Evolutionary conservation across 2,329 filamentous ascomycete species (phyloP).

Genomic region (Hypoxylon rubiginosum): DNA sequence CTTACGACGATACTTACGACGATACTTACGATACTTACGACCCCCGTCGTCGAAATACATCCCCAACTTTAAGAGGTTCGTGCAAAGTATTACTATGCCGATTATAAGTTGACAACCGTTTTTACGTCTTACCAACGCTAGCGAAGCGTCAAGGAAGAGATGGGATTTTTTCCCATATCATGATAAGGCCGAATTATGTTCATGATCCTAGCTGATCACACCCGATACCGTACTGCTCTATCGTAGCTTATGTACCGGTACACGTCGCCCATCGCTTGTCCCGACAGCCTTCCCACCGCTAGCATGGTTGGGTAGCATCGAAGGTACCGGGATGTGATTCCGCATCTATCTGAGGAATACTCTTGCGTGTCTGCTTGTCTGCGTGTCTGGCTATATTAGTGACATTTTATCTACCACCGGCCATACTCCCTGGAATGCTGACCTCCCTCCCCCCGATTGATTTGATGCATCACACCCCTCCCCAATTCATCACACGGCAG

Average conservation of each 20-base stretch:
- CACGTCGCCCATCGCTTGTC: conserved; percentile 19
- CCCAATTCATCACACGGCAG: conserved; percentile 41
- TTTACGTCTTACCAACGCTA: conserved; percentile 7
- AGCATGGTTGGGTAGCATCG: conserved; percentile 36
- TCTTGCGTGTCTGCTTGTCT: conserved; percentile 8
- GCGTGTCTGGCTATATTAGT: conserved; percentile 33
- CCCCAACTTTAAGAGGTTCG: conserved; percentile 3
- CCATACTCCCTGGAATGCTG: conserved; percentile 23
- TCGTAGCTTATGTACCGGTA: conserved; percentile 17
- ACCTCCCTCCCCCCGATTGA: conserved; percentile 31
- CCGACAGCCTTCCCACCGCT: conserved; percentile 24
- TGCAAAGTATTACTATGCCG: conserved; percentile 33
- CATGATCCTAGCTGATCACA: conserved; percentile 24
- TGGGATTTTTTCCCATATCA: conserved; percentile 14
- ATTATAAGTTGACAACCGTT: conserved; percentile 10
- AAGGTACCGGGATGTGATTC: conserved; percentile 33
- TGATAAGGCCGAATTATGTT: conserved; percentile 35
- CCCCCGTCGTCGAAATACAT: background rate
- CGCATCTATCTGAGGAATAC: conserved; percentile 33
- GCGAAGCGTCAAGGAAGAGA: conserved; percentile 4
- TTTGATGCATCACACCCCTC: conserved; percentile 34
- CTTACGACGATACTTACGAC: too few species aligned
- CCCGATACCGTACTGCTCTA: conserved; percentile 19
- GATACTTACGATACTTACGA: too few species aligned
- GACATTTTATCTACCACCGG: conserved; percentile 28